These are phyloP conservation scores for Larix kaempferi DNA, from an alignment of 75 land plant genomes.

Conservation along the genomic window DNA sequence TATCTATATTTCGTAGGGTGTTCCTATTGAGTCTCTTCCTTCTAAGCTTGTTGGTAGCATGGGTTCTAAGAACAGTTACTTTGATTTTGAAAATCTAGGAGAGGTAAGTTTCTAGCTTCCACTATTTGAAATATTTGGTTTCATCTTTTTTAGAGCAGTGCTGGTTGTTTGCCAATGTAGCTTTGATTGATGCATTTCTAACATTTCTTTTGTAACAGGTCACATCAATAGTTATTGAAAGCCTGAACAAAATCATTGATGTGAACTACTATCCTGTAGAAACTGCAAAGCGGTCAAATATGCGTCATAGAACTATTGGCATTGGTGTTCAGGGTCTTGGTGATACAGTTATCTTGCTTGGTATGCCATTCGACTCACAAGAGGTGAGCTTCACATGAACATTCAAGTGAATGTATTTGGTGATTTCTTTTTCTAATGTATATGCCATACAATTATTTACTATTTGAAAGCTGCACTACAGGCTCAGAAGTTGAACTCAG, in stretches of 20 bases:
- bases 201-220: slow-evolving; percentile 42
- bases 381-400: slow-evolving; percentile 44
- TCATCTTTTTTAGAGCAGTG: not conserved
- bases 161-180: not conserved
- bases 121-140: not conserved
- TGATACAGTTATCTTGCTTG: slow-evolving; percentile 91
- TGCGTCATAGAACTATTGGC: slow-evolving; percentile 91
- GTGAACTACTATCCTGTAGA: slow-evolving; percentile 91
- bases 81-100: slow-evolving; percentile 44
- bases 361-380: slow-evolving; percentile 94
- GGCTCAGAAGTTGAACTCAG: slow-evolving; percentile 88
- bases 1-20: slow-evolving; percentile 17
- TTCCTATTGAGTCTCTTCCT: slow-evolving; percentile 42
- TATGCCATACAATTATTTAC: not conserved
- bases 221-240: slow-evolving; percentile 63
- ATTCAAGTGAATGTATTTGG: not conserved
- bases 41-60: slow-evolving; percentile 45
- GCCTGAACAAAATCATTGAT: slow-evolving; percentile 94
- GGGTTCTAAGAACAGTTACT: slow-evolving; percentile 32
- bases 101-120: slow-evolving; percentile 15
- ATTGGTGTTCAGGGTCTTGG: slow-evolving; percentile 98
- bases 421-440: not conserved
- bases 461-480: slow-evolving; percentile 29
- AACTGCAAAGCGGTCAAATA: slow-evolving; percentile 76
- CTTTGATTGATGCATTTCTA: not conserved